phyloP scores from a whole-genome alignment of 768 basidiomycete genomes.

The Russula compacta region DNA sequence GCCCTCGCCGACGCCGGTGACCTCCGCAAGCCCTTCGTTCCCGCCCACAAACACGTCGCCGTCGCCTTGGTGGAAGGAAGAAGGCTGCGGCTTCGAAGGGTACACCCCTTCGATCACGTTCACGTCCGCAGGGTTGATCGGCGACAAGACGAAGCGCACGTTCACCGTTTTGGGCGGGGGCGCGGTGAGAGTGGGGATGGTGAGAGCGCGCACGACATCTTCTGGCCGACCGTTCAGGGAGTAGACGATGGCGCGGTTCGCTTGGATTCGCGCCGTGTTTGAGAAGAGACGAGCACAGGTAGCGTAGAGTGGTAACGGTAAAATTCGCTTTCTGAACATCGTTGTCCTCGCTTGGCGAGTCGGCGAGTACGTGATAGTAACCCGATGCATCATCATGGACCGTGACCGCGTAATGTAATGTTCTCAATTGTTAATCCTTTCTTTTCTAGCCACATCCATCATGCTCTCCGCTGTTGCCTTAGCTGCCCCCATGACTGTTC shows the following conservation, averaged over 20 bases:
- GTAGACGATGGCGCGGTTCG: conserved; percentile 62
- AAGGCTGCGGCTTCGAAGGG: conserved; percentile 47
- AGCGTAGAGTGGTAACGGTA: not conserved
- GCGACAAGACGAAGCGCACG: conserved; percentile 57
- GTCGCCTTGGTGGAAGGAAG: conserved; percentile 28
- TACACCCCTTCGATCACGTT: conserved; percentile 82
- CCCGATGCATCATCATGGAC: no score
- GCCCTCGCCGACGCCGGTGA: conserved; percentile 50
- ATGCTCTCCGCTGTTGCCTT: no score
- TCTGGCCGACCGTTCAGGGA: conserved; percentile 49
- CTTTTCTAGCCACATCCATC: no score
- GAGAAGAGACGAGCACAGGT: conserved; percentile 18
- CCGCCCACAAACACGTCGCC: conserved; percentile 52
- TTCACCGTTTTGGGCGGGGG: conserved; percentile 54
- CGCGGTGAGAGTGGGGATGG: conserved; percentile 42
- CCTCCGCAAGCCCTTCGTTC: conserved; percentile 67
- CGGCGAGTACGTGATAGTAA: no score
- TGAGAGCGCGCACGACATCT: conserved; percentile 45
- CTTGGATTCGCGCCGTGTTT: conserved; percentile 25
- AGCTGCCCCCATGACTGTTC: no score
- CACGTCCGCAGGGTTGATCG: conserved; percentile 76
- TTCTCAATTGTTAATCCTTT: no score
- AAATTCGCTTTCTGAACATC: conserved; percentile 1
- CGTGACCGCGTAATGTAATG: no score
- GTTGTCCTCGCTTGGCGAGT: not conserved